A percentile compares a stretch with the other conserved stretches of the same genome.
phyloP scores from a whole-genome alignment of 106 monocot species.

The Acorus calamus region DNA sequence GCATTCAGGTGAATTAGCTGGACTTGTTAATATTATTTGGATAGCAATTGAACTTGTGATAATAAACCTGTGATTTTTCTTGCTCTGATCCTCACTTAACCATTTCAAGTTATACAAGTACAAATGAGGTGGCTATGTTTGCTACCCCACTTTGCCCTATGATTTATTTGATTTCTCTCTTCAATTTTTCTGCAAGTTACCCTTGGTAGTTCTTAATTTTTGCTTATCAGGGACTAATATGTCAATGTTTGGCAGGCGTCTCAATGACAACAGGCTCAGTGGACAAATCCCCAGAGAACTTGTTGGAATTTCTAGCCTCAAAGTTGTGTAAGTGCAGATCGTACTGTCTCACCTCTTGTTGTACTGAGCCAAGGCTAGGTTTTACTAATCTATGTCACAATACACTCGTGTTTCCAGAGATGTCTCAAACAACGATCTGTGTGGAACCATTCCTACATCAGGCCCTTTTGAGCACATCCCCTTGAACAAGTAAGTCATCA shows the following conservation, averaged over 20 bases:
- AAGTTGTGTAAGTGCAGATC: constrained; percentile 77
- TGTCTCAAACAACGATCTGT: constrained; percentile 84
- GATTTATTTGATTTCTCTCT: no score
- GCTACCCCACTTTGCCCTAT: no score
- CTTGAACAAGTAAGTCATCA: constrained; percentile 62
- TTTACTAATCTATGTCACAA: constrained; percentile 1
- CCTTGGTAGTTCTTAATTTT: no score
- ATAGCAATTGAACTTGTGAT: no score
- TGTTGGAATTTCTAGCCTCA: constrained; percentile 55
- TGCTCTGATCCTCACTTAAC: no score
- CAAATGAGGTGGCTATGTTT: no score
- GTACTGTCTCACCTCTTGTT: not conserved
- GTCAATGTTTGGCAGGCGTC: constrained; percentile 41
- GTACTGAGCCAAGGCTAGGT: not conserved
- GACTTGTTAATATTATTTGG: no score
- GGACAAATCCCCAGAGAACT: constrained; percentile 84
- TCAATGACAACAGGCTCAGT: constrained; percentile 69
- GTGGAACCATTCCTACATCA: constrained; percentile 87
- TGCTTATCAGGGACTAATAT: not conserved
- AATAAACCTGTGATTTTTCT: no score
- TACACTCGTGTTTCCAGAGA: constrained; percentile 42
- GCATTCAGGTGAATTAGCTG: no score
- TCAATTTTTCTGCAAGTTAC: no score
- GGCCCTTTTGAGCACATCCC: constrained; percentile 92
- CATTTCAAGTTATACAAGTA: no score